phyloP scores from a whole-genome alignment of 129 eudicot species.

The Artemisia argyi region DNA sequence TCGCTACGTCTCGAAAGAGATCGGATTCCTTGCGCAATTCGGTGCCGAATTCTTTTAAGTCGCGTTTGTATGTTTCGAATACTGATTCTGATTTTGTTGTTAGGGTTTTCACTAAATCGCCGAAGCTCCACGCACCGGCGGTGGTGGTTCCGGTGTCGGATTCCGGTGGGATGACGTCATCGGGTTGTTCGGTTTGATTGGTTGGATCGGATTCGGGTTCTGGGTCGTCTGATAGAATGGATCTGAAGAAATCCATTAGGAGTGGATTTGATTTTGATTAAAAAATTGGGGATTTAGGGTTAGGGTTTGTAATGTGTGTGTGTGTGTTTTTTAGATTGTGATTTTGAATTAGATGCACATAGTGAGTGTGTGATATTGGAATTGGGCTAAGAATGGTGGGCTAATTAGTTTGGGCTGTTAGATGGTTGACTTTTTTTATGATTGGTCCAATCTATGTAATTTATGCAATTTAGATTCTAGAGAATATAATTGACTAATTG shows the following conservation, averaged over 20 bases:
- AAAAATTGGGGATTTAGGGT: slow-evolving; percentile 5
- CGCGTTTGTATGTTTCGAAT: slow-evolving; percentile 75
- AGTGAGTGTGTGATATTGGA: background rate
- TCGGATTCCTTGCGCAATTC: slow-evolving; percentile 78
- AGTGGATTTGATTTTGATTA: background rate
- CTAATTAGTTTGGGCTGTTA: no score
- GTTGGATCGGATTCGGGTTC: slow-evolving; percentile 39
- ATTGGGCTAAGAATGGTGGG: no score
- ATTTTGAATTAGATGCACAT: no score
- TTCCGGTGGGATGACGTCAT: slow-evolving; percentile 32
- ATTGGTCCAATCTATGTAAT: no score
- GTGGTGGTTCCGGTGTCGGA: slow-evolving; percentile 12
- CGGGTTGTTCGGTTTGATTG: slow-evolving; percentile 22
- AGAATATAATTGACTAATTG: no score
- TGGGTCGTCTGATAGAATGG: slow-evolving; percentile 77
- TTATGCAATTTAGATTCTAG: no score
- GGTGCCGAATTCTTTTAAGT: slow-evolving; percentile 72
- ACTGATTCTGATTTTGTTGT: slow-evolving; percentile 76
- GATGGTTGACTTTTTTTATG: no score
- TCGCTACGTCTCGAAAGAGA: slow-evolving; percentile 66
- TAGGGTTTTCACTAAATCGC: slow-evolving; percentile 61
- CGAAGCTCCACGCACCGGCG: slow-evolving; percentile 65
- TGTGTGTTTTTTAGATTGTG: no score
- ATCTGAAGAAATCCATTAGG: slow-evolving; percentile 80
- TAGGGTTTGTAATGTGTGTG: slow-evolving; percentile 23